Evolutionary conservation across 495 filamentous ascomycete species (phyloP), one percentile per base, ranked within the genome.

Genomic region (Penicillium chermesinum): DNA sequence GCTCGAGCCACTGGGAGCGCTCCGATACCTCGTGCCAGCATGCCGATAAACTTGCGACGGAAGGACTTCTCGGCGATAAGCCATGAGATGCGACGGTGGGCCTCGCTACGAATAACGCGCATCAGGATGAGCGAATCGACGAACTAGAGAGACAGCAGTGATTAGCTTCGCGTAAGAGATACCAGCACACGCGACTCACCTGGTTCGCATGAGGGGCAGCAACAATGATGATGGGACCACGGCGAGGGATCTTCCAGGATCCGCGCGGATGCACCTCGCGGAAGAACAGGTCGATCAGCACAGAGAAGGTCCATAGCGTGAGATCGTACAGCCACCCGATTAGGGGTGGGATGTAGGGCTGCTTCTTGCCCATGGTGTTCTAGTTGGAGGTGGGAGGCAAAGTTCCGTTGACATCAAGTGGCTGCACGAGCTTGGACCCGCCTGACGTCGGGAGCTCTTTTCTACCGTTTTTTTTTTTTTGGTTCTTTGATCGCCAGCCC

Each of bases 171-270:
- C 48, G n/a, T 44, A 30, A 22, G 44, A 4, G 18, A 22, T 25
- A 18, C 13, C 7, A 16, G 3, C 32, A 14, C 9, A 21, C 33
- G 15, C 37, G 44, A 61, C 69, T 19, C 75, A 90, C 88, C 81
- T 98, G 93, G 64, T 98, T 98, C 38, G 93, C 94, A 77, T 98
- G 93, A 51, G 93, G 93, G 15, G 94, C 93, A n/a, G 90, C 91
- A 50, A 98, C 93, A 60, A 98, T 91, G 34, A 98, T 89, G 45
- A 98, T 79, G 0, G 93, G 91, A 1, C 89, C 93, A 52, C 79
- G 77, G 49, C 83, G 78, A 30, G 93, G 93, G 17, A 98, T 85
- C 65, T 88, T 88, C 88, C 93, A 98, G 39, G 88, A 84, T 46
- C 89, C 88, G 38, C 93, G 85, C 7, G 93, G 91, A 61, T 97